Evolutionary conservation across 805 yeast genomes (phyloP).

Genomic region (Pichia nakasei): DNA sequence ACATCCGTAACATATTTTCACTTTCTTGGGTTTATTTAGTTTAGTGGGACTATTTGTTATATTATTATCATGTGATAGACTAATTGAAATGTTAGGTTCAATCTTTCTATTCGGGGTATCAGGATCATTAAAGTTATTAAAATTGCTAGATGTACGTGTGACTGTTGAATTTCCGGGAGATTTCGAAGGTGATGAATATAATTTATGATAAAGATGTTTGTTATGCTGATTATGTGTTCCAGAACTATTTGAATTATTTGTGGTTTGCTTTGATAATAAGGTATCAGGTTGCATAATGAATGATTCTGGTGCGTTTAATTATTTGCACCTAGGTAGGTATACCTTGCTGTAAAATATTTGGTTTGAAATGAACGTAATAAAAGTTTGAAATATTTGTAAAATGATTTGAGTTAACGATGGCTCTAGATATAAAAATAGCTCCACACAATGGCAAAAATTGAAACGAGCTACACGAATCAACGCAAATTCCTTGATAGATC

Average conservation of each 20-base stretch:
- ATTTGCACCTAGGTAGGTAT: no score
- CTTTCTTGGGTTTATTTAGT: constrained; percentile 15
- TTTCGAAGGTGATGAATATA: constrained; percentile 6
- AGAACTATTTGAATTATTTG: background rate
- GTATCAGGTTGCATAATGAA: background rate
- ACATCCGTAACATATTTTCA: constrained; percentile 45
- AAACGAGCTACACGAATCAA: no score
- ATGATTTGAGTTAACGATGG: no score
- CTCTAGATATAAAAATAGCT: no score
- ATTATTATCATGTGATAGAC: background rate
- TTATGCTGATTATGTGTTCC: background rate
- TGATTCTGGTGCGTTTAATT: no score
- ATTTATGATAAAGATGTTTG: constrained; percentile 8
- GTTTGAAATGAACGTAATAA: no score
- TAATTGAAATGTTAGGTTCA: background rate
- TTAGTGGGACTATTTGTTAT: background rate
- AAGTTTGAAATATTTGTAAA: no score
- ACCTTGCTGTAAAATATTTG: no score
- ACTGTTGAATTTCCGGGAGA: background rate
- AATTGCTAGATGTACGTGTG: background rate
- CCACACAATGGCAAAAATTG: no score
- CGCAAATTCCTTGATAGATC: no score
- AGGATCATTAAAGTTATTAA: background rate
- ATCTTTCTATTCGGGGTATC: background rate
- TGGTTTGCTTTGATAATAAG: background rate